Conservation (phyloP, 192 early-diverging fungal species). For the Mortierella hygrophila region DNA sequence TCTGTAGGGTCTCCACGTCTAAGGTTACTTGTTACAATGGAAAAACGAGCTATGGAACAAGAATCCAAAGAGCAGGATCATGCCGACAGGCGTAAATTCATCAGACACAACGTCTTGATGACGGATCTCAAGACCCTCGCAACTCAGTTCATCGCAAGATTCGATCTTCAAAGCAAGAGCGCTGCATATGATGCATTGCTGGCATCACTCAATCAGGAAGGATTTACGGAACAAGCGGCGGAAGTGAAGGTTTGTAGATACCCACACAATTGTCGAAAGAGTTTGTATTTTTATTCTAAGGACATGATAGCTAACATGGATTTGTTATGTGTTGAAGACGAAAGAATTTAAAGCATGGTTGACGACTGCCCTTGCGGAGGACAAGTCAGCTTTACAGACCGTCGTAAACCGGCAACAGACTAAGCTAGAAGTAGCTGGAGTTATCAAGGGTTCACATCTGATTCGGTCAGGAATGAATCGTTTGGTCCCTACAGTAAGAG, state of each 20-base stretch:
- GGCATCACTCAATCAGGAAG: conserved; percentile 5
- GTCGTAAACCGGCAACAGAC: no score
- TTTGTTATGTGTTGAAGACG: no score
- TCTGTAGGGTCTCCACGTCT: background rate
- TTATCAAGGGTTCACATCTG: no score
- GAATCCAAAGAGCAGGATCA: conserved; percentile 7
- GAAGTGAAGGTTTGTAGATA: conserved; percentile 22
- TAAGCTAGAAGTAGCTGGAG: no score
- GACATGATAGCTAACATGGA: no score
- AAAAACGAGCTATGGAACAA: conserved; percentile 14
- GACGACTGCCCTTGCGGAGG: no score
- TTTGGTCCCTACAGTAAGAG: no score
- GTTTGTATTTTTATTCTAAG: background rate
- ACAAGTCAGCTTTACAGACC: no score
- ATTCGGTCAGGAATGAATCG: no score
- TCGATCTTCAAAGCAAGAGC: conserved; percentile 19
- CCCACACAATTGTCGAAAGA: background rate
- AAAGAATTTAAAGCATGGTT: no score
- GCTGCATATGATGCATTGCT: conserved; percentile 15
- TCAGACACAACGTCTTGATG: background rate
- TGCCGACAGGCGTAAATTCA: conserved; percentile 14
- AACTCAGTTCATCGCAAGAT: conserved; percentile 5
- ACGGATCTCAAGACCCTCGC: conserved; percentile 25
- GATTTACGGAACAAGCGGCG: conserved; percentile 7
- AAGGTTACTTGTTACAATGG: background rate